phyloP scores from a whole-genome alignment of 257 asterid genomes.

The Paraleonurus japonicus region DNA sequence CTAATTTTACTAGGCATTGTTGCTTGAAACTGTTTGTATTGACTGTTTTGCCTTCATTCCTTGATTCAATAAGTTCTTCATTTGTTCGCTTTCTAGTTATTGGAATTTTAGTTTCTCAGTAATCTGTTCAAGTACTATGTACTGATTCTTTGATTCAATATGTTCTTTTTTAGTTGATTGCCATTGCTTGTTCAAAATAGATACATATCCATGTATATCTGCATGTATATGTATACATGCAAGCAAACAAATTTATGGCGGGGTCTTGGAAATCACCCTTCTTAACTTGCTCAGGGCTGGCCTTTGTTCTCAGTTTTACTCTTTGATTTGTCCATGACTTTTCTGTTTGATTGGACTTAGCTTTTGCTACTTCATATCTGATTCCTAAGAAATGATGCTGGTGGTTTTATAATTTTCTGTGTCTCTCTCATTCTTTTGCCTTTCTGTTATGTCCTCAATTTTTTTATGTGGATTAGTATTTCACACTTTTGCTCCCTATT shows the following conservation, averaged over 20 bases:
- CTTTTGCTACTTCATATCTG: background rate
- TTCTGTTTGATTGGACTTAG: background rate
- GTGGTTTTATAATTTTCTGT: background rate
- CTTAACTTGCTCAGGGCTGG: background rate
- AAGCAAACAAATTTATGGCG: background rate
- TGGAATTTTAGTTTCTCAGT: conserved; percentile 2
- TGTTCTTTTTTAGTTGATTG: background rate
- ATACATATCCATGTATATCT: background rate
- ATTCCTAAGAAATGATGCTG: background rate
- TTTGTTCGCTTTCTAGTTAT: background rate
- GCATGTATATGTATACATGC: background rate
- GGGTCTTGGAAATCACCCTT: background rate
- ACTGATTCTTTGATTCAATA: background rate
- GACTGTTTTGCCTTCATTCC: background rate
- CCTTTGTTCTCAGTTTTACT: background rate
- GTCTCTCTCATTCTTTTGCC: background rate
- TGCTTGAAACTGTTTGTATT: background rate
- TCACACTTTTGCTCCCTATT: too few species aligned
- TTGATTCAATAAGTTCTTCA: background rate
- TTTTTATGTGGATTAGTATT: too few species aligned
- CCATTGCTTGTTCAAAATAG: background rate
- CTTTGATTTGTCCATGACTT: background rate
- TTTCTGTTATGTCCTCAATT: background rate
- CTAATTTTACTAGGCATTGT: background rate
- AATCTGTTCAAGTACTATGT: background rate